phyloP scores from a whole-genome alignment of 208 protist genomes.

The Trypanosomatidae sp. region DNA sequence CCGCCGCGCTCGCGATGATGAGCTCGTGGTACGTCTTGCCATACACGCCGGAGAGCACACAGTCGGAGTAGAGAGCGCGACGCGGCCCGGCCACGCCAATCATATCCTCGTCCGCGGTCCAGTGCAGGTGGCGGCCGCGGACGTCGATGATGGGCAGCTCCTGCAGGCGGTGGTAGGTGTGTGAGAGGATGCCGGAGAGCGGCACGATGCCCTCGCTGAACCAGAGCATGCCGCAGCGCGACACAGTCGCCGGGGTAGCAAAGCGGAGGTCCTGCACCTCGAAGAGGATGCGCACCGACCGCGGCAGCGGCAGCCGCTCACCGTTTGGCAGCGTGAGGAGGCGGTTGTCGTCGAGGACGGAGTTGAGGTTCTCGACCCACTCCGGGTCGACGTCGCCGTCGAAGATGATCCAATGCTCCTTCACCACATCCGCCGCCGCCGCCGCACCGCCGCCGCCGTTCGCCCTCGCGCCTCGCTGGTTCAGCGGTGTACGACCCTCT shows the following conservation, averaged over 20 bases:
- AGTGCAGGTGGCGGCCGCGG: slow-evolving; percentile 54
- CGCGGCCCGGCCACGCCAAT: slow-evolving; percentile 28
- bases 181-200: slow-evolving; percentile 69
- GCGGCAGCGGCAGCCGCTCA: slow-evolving; percentile 97
- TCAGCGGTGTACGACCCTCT: not conserved
- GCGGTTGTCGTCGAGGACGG: slow-evolving; percentile 99
- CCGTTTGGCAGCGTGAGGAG: slow-evolving; percentile 99
- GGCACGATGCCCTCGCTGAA: slow-evolving; percentile 97
- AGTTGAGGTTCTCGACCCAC: slow-evolving; percentile 99
- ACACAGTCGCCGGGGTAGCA: slow-evolving; percentile 98
- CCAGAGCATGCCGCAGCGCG: slow-evolving; percentile 99
- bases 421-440: not conserved
- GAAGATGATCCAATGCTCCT: slow-evolving; percentile 98
- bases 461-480: not conserved
- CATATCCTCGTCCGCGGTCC: slow-evolving; percentile 42
- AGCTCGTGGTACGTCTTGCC: slow-evolving; percentile 57
- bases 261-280: slow-evolving; percentile 97
- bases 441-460: not conserved
- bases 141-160: slow-evolving; percentile 45
- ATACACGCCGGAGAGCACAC: slow-evolving; percentile 34
- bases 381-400: slow-evolving; percentile 99
- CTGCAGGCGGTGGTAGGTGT: slow-evolving; percentile 45
- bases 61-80: slow-evolving; percentile 12
- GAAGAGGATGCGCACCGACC: slow-evolving; percentile 98
- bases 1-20: slow-evolving; percentile 28